Percentiles rank a stretch among this genome's conserved stretches.
These are phyloP conservation scores for Apostasia shenzhenica DNA, from an alignment of 106 monocot genomes.

Conservation along the genomic window DNA sequence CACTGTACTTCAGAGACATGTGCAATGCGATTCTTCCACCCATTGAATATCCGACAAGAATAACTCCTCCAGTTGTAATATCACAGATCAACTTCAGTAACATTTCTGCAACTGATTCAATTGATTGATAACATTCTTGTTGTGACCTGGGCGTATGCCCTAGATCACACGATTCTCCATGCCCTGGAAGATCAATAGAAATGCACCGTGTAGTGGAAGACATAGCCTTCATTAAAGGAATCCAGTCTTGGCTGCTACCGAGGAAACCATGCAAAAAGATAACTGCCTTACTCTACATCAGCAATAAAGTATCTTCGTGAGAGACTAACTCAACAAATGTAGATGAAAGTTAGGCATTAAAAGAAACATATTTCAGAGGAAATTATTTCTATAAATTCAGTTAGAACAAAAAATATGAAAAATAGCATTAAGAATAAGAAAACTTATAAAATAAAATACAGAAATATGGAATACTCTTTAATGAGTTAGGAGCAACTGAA, in stretches of 20 bases:
- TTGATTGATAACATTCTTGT: slow-evolving; percentile 18
- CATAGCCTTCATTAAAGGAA: slow-evolving; percentile 75
- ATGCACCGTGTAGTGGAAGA: slow-evolving; percentile 46
- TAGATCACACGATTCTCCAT: slow-evolving; percentile 51
- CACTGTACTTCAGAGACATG: slow-evolving; percentile 63
- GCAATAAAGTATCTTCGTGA: neutral
- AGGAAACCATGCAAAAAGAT: slow-evolving; percentile 93
- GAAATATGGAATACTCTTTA: too few relatives aligned
- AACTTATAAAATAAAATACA: too few relatives aligned
- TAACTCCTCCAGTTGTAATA: slow-evolving; percentile 36
- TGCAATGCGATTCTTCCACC: slow-evolving; percentile 88
- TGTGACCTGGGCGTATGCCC: slow-evolving; percentile 13
- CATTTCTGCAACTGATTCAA: slow-evolving; percentile 53
- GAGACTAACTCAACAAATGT: neutral
- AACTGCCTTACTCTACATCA: slow-evolving; percentile 44
- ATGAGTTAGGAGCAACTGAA: too few relatives aligned
- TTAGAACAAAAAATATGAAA: too few relatives aligned
- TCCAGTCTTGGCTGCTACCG: slow-evolving; percentile 78
- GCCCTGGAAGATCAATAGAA: slow-evolving; percentile 87
- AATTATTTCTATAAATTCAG: too few relatives aligned
- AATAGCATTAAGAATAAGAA: too few relatives aligned
- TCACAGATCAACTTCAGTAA: slow-evolving; percentile 50
- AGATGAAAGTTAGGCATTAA: too few relatives aligned
- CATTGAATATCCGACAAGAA: slow-evolving; percentile 93
- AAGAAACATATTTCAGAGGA: too few relatives aligned